Evolutionary conservation across 306 rosid species (phyloP), one percentile per base, ranked within the genome.

Genomic region (Vigna mungo): DNA sequence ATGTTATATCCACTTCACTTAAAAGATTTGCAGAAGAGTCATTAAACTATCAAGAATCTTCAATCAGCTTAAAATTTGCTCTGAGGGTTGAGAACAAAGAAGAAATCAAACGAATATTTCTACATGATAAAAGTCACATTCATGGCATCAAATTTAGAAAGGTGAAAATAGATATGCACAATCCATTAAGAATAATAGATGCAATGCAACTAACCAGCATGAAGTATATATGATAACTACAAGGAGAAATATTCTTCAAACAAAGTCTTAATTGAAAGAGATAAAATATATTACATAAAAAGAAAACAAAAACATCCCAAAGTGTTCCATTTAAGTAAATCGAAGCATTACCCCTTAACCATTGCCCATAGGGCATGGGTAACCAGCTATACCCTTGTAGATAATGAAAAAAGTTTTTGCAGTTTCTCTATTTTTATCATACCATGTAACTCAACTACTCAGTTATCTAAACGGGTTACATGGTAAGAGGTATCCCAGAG

Each of bases 11-110:
- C 34, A 56, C 62, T 64, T 56, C 25, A 30, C 25, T 49, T 49
- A 15, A 61, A 48, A 55, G 14, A 76, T 17, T 76, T 37, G 27
- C 23, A 62, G 65, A 79, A 79, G 66, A 75, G 36, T 63, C 8
- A 8, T 20, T 8, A 36, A 51, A 49, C 17, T 20, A 36, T 64
- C 27, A 17, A 61, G 51, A 62, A 71, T 47, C 25, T 60, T 53
- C 55, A 64, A 62, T 21, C 74, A 53, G 58, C 67, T 68, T 17
- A 43, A n/a, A 74, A 41, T 49, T 36, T 65, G 34, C 64, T 55
- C 17, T 11, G 60, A 39, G 55, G 27, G 13, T 39, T 59, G 37
- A 59, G 11, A 41, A 23, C 58, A 36, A 60, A 53, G 69, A 66
- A 49, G 49, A 39, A 58, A n/a, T 9, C 1, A 59, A 68, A 21